These are phyloP conservation scores for Zelonia costaricensis DNA, from an alignment of 208 protist species.

Conservation along the genomic window DNA sequence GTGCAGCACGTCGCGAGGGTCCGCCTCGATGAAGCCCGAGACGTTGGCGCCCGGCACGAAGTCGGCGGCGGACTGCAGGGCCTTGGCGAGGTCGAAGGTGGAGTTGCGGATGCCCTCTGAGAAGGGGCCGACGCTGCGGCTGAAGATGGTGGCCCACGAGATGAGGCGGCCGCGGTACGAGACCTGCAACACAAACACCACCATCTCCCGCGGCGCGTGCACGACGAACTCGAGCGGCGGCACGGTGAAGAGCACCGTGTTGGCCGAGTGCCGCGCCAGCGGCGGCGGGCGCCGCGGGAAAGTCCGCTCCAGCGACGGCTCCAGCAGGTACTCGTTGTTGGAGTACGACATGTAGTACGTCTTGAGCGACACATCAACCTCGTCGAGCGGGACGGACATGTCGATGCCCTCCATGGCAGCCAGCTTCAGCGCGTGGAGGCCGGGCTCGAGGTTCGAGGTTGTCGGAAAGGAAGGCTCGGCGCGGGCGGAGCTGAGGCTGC, in stretches of 20 bases:
- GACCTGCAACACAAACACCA: slow-evolving; percentile 54
- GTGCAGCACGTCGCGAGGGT: slow-evolving; percentile 35
- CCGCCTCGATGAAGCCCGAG: slow-evolving; percentile 37
- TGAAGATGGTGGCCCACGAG: slow-evolving; percentile 58
- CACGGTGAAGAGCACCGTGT: slow-evolving; percentile 38
- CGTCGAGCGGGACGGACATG: slow-evolving; percentile 47
- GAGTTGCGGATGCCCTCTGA: slow-evolving; percentile 42
- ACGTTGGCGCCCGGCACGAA: slow-evolving; percentile 37
- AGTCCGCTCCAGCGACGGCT: slow-evolving; percentile 35
- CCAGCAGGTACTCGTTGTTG: slow-evolving; percentile 43
- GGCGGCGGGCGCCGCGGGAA: slow-evolving; percentile 26
- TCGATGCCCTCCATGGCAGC: slow-evolving; percentile 49
- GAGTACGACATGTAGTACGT: slow-evolving; percentile 60
- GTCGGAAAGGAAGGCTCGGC: slow-evolving; percentile 36
- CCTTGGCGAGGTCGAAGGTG: slow-evolving; percentile 45
- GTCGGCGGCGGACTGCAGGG: slow-evolving; percentile 39
- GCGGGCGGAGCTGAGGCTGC: slow-evolving; percentile 6
- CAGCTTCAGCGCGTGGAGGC: slow-evolving; percentile 46
- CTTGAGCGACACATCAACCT: slow-evolving; percentile 47
- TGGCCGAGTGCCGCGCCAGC: slow-evolving; percentile 29
- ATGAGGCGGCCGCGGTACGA: slow-evolving; percentile 44
- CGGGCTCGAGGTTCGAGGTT: slow-evolving; percentile 24
- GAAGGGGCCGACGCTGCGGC: slow-evolving; percentile 35
- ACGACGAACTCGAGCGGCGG: slow-evolving; percentile 54
- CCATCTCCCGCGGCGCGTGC: slow-evolving; percentile 39